A percentile compares a stretch with the other conserved stretches of the same genome.
Conservation (phyloP, 2,329 filamentous ascomycete species). For the Amauroascus niger region DNA sequence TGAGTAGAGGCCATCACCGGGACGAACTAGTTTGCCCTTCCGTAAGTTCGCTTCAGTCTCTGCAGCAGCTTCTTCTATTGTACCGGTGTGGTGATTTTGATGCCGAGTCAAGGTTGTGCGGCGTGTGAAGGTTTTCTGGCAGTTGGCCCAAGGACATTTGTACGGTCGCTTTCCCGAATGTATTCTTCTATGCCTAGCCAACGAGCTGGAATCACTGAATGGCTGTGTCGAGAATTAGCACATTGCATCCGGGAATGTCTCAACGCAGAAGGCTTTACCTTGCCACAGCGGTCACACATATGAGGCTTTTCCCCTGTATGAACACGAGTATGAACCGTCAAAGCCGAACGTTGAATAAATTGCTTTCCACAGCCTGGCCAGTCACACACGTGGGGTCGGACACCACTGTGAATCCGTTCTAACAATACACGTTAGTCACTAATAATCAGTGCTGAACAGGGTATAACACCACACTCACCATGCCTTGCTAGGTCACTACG, state of each 20-base stretch:
- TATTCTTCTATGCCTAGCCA: slow-evolving; percentile 86
- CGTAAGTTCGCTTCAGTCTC: slow-evolving; percentile 81
- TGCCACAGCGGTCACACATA: slow-evolving; percentile 92
- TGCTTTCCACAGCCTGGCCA: slow-evolving; percentile 82
- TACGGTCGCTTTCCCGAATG: slow-evolving; percentile 94
- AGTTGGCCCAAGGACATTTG: slow-evolving; percentile 94
- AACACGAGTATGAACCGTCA: slow-evolving; percentile 90
- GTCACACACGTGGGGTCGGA: slow-evolving; percentile 86
- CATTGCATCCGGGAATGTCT: not conserved
- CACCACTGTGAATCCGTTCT: slow-evolving; percentile 93
- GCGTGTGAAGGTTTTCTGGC: slow-evolving; percentile 95
- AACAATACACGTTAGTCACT: not conserved
- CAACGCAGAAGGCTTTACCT: slow-evolving; percentile 50
- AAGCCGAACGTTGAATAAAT: slow-evolving; percentile 90
- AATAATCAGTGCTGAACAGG: not conserved
- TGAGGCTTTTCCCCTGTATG: slow-evolving; percentile 98
- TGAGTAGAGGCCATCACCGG: slow-evolving; percentile 36
- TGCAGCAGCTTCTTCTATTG: slow-evolving; percentile 83
- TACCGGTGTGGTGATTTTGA: slow-evolving; percentile 91
- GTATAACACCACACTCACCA: slow-evolving; percentile 50
- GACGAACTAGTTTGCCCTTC: slow-evolving; percentile 32
- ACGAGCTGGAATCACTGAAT: slow-evolving; percentile 90
- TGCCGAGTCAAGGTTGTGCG: slow-evolving; percentile 91
- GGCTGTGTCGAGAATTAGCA: slow-evolving; percentile 47
- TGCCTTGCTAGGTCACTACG: slow-evolving; percentile 90